phyloP scores from a whole-genome alignment of 805 yeast genomes.

The Starmerella tilneyi region DNA sequence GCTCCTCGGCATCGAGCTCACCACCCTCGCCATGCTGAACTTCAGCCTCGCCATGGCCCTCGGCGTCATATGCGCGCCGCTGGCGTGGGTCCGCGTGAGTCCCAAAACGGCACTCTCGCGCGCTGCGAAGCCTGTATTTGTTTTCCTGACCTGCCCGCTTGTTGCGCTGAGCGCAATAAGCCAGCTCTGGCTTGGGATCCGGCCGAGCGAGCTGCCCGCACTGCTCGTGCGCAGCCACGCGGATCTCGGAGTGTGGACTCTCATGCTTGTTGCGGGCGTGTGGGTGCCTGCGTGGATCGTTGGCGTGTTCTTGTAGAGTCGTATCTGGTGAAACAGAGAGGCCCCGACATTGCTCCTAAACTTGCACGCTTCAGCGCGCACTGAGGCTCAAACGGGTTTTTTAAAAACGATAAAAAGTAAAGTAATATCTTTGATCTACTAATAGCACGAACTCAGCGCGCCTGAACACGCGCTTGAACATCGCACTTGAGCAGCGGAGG shows the following conservation, averaged over 20 bases:
- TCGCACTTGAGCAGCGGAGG: too few species aligned
- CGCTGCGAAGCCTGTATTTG: not conserved
- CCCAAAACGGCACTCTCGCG: conserved; percentile 21
- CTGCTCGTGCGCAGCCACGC: conserved; percentile 56
- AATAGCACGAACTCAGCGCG: too few species aligned
- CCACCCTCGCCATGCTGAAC: conserved; percentile 69
- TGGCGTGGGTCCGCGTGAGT: conserved; percentile 47
- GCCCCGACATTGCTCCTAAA: too few species aligned
- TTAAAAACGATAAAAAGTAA: too few species aligned
- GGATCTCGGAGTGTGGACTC: conserved; percentile 72
- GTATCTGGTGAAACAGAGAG: too few species aligned
- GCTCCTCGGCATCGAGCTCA: conserved; percentile 55
- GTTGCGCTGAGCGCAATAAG: conserved; percentile 31
- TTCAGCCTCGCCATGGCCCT: conserved; percentile 68
- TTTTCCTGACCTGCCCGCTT: conserved; percentile 39
- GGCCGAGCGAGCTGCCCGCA: conserved; percentile 36
- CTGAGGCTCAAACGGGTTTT: too few species aligned
- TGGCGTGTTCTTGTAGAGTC: not conserved
- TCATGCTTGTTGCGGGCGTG: conserved; percentile 60
- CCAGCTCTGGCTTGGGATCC: conserved; percentile 28
- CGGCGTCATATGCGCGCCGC: conserved; percentile 64
- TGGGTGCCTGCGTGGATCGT: conserved; percentile 79
- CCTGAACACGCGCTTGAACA: too few species aligned
- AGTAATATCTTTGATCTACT: too few species aligned
- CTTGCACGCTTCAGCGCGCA: too few species aligned